Percentiles rank a stretch among this genome's conserved stretches.
Conservation (phyloP, 768 basidiomycete species). For the Phlegmacium glaucopus region DNA sequence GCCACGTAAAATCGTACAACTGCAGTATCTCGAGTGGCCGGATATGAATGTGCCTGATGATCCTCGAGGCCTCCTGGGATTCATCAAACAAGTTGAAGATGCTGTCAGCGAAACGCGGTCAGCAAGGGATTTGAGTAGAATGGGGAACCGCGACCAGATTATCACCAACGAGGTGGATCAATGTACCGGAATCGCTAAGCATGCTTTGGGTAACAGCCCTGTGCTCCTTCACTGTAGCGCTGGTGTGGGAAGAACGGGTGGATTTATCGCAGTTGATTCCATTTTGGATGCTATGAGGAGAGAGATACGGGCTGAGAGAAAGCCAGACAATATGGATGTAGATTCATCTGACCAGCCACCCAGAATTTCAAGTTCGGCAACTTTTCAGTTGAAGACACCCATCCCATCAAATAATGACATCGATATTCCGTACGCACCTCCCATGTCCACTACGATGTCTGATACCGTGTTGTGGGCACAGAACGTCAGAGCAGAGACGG, state of each 20-base stretch:
- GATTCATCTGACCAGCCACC: constrained; percentile 10
- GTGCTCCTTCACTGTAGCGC: constrained; percentile 89
- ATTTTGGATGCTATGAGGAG: constrained; percentile 70
- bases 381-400: too few species aligned
- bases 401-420: too few species aligned
- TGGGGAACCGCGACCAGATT: constrained; percentile 4
- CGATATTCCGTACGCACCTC: constrained; percentile 26
- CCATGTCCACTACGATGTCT: constrained; percentile 23
- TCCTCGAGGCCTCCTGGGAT: constrained; percentile 66
- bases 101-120: constrained; percentile 33
- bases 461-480: constrained; percentile 43
- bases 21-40: constrained; percentile 95
- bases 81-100: constrained; percentile 69
- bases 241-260: constrained; percentile 92
- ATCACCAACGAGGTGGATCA: constrained; percentile 44
- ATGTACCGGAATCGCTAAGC: constrained; percentile 52
- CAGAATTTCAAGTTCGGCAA: too few species aligned
- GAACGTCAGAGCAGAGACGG: constrained; percentile 24
- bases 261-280: constrained; percentile 87
- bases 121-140: constrained; percentile 4
- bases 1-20: constrained; percentile 71
- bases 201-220: constrained; percentile 52
- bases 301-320: constrained; percentile 41
- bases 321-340: constrained; percentile 27
- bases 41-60: constrained; percentile 94